These are phyloP conservation scores for Pistacia integerrima DNA, from an alignment of 345 rosid genomes.

Conservation along the genomic window DNA sequence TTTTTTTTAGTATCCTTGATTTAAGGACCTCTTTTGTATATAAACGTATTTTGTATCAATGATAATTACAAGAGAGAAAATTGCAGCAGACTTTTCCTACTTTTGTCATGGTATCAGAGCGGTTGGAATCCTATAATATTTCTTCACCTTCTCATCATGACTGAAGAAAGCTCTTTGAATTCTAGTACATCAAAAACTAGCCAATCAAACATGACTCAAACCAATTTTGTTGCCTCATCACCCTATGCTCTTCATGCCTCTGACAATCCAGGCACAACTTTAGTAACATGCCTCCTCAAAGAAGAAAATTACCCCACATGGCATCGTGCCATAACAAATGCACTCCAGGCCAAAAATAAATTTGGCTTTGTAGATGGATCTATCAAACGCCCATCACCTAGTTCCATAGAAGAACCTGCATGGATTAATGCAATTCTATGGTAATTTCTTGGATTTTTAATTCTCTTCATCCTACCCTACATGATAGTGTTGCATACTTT, in stretches of 20 bases:
- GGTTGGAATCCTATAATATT: too few relatives aligned
- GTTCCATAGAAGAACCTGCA: not conserved
- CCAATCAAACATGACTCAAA: not conserved
- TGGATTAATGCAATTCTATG: not conserved
- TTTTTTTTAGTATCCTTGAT: too few relatives aligned
- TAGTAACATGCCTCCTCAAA: not conserved
- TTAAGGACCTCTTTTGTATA: too few relatives aligned
- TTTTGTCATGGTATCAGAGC: not conserved
- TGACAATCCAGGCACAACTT: not conserved
- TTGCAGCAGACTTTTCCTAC: too few relatives aligned
- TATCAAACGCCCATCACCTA: not conserved
- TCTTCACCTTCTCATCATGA: not conserved
- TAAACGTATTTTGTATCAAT: too few relatives aligned
- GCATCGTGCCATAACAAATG: not conserved
- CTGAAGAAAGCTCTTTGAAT: not conserved
- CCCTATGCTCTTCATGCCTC: not conserved
- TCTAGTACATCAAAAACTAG: not conserved
- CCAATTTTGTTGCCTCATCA: not conserved
- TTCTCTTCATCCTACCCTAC: not conserved
- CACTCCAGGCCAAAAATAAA: not conserved
- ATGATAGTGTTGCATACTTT: not conserved
- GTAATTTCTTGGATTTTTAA: not conserved
- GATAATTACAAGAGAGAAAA: too few relatives aligned
- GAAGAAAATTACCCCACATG: not conserved
- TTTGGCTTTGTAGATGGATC: not conserved